Conservation (phyloP, 192 early-diverging fungal species). For the Rhizophagus clarus region DNA sequence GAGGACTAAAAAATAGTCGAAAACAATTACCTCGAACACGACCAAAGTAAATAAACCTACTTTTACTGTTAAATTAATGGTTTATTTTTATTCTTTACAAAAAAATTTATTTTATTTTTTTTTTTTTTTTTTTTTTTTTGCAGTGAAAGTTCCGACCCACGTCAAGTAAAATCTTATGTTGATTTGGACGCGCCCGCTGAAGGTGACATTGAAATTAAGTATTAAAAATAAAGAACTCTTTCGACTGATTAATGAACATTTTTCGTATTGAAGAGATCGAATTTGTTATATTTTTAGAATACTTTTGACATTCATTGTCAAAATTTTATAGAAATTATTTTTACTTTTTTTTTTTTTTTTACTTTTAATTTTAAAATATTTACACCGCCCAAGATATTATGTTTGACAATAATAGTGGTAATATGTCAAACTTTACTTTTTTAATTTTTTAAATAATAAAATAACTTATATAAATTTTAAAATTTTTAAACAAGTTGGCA, state of each 20-base stretch:
- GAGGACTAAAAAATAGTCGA: slow-evolving; percentile 1
- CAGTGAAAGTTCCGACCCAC: slow-evolving; percentile 53
- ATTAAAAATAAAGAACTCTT: slow-evolving; percentile 9
- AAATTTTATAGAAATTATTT: neutral
- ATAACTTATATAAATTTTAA: no score
- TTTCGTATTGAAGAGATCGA: no score
- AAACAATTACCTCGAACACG: slow-evolving; percentile 25
- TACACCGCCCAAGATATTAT: neutral
- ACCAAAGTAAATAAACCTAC: neutral
- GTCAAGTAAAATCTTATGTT: slow-evolving; percentile 82
- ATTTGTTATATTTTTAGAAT: no score
- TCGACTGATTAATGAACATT: no score
- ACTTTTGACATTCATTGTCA: neutral
- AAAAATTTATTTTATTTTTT: neutral
- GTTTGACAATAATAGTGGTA: neutral
- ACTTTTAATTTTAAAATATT: neutral
- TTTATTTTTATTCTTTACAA: neutral
- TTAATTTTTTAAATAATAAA: neutral
- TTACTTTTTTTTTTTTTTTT: neutral
- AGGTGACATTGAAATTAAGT: slow-evolving; percentile 66
- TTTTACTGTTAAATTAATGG: neutral
- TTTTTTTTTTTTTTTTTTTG: neutral
- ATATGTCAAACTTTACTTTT: neutral
- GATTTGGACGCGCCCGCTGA: slow-evolving; percentile 88
- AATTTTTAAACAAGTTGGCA: no score